Percentiles rank a stretch among this genome's conserved stretches.
Evolutionary conservation across 768 basidiomycete species (phyloP).

Genomic region (Cystofilobasidium capitatum): DNA sequence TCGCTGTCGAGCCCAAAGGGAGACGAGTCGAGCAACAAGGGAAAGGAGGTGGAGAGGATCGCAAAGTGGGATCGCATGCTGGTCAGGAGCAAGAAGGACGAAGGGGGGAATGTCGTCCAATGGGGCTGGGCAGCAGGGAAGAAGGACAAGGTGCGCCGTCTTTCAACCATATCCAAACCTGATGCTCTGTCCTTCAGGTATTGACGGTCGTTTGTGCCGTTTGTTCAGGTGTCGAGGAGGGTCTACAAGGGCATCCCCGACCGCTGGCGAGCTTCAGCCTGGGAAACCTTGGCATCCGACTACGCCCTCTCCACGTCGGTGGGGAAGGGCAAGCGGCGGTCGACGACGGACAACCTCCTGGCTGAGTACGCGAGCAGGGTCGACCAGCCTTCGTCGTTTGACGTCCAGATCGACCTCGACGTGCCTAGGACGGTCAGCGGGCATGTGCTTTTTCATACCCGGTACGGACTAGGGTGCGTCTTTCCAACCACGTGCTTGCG

Average conservation of each 20-base stretch:
- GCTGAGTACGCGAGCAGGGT: slow-evolving; percentile 40
- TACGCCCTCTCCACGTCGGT: slow-evolving; percentile 24
- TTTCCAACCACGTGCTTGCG: neutral
- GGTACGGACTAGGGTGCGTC: slow-evolving; percentile 87
- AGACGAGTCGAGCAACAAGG: slow-evolving; percentile 44
- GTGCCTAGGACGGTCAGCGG: slow-evolving; percentile 93
- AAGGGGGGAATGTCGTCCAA: slow-evolving; percentile 62
- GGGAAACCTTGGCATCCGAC: slow-evolving; percentile 65
- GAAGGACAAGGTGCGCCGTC: slow-evolving; percentile 50
- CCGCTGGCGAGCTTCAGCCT: slow-evolving; percentile 84
- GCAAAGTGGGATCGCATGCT: slow-evolving; percentile 90
- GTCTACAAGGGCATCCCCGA: slow-evolving; percentile 95
- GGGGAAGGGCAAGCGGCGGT: slow-evolving; percentile 29
- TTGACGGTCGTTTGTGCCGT: too few relatives aligned
- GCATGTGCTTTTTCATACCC: slow-evolving; percentile 85
- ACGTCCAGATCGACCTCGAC: slow-evolving; percentile 95
- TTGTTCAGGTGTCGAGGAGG: slow-evolving; percentile 47
- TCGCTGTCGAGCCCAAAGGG: slow-evolving; percentile 44
- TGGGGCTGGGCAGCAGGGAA: slow-evolving; percentile 64
- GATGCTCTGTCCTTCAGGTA: slow-evolving; percentile 29
- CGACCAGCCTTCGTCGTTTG: slow-evolving; percentile 75
- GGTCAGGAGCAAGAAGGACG: slow-evolving; percentile 53
- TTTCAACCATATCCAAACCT: slow-evolving; percentile 18
- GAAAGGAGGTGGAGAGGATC: slow-evolving; percentile 65
- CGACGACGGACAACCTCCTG: slow-evolving; percentile 41